Percentiles rank a stretch among this genome's conserved stretches.
phyloP scores from a whole-genome alignment of 805 yeast species.

The Hanseniaspora clermontiae region DNA sequence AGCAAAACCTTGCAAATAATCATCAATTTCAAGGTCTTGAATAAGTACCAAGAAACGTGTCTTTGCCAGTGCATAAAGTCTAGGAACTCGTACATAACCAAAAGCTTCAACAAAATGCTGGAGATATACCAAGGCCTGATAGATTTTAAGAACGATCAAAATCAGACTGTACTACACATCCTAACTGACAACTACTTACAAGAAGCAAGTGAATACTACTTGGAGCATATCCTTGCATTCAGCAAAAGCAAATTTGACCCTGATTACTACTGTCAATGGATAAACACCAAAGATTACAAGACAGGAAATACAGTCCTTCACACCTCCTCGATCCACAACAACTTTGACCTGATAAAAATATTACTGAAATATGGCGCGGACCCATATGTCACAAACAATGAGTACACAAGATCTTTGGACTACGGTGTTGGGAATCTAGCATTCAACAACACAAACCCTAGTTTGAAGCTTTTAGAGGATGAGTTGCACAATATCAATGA shows the following conservation, averaged over 20 bases:
- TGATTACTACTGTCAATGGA: constrained; percentile 46
- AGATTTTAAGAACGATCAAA: constrained; percentile 58
- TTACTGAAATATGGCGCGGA: constrained; percentile 83
- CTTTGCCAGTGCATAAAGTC: constrained; percentile 9
- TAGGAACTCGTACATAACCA: constrained; percentile 26
- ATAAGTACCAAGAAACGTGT: constrained; percentile 48
- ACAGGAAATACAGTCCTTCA: constrained; percentile 93
- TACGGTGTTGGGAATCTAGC: constrained; percentile 40
- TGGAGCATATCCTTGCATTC: constrained; percentile 66
- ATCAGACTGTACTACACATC: constrained; percentile 76
- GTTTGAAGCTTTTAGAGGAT: constrained; percentile 13
- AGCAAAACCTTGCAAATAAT: constrained; percentile 77
- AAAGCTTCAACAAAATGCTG: constrained; percentile 58
- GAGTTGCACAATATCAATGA: constrained; percentile 41
- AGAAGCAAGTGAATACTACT: constrained; percentile 59
- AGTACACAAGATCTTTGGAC: constrained; percentile 77
- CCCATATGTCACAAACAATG: constrained; percentile 61
- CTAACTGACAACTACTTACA: constrained; percentile 70
- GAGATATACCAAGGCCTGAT: constrained; percentile 37
- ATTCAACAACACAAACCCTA: not conserved
- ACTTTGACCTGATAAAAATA: constrained; percentile 65
- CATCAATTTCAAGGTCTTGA: constrained; percentile 58
- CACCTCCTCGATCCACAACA: constrained; percentile 81
- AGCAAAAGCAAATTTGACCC: constrained; percentile 19
- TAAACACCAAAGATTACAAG: constrained; percentile 71